phyloP scores from a whole-genome alignment of 148 eudicot species.

The Spergularia marina region DNA sequence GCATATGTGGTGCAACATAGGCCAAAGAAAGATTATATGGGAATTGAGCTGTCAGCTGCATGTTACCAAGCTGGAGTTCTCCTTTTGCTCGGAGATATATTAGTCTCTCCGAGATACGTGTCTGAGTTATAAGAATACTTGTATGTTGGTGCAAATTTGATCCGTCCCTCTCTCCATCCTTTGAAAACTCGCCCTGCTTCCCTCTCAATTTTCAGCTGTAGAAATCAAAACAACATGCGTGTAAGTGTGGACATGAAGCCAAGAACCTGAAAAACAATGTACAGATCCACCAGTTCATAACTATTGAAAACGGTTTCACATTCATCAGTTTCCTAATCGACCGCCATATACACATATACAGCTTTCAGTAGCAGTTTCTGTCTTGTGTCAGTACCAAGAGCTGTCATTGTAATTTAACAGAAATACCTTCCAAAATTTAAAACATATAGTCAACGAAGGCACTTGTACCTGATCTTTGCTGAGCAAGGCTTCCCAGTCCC shows the following conservation, averaged over 20 bases:
- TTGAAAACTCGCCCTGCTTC: constrained; percentile 62
- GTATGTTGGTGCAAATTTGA: constrained; percentile 64
- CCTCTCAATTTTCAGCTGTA: constrained; percentile 60
- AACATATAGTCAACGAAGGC: too few species aligned
- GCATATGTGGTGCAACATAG: neutral
- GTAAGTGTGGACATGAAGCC: neutral
- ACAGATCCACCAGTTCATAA: too few species aligned
- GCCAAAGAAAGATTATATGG: neutral
- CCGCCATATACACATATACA: too few species aligned
- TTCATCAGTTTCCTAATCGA: too few species aligned
- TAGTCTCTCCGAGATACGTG: constrained; percentile 51
- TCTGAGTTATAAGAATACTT: constrained; percentile 64
- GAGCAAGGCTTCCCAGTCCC: constrained; percentile 73
- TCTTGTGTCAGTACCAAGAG: too few species aligned
- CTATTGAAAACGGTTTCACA: neutral
- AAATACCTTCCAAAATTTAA: too few species aligned
- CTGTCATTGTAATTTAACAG: too few species aligned
- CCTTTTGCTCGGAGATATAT: constrained; percentile 51
- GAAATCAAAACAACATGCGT: neutral
- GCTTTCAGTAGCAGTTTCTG: too few species aligned
- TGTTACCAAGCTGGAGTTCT: constrained; percentile 78
- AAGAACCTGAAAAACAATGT: neutral
- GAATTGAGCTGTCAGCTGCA: neutral
- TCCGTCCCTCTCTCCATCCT: constrained; percentile 74
- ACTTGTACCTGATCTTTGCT: constrained; percentile 71